These are phyloP conservation scores for Simplicillium sp. DNA, from an alignment of 2,329 filamentous ascomycete genomes.

Conservation along the genomic window DNA sequence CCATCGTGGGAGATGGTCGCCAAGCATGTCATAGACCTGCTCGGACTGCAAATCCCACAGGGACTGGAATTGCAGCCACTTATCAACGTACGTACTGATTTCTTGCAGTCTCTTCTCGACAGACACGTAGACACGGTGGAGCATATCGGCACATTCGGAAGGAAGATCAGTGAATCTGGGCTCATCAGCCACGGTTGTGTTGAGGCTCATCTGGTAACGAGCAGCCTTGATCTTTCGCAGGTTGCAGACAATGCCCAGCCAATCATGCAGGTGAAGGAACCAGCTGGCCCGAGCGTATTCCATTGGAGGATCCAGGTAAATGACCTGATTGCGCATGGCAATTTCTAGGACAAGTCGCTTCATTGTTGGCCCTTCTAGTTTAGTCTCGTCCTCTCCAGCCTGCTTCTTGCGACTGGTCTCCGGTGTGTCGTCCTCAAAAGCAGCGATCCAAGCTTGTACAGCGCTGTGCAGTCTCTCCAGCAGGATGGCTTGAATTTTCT, in stretches of 20 bases:
- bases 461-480: constrained; percentile 76
- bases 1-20: constrained; percentile 88
- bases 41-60: constrained; percentile 96
- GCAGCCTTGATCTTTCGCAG: constrained; percentile 91
- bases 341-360: constrained; percentile 78
- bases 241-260: constrained; percentile 88
- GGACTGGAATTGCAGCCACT: constrained; percentile 98
- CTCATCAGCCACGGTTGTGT: constrained; percentile 55
- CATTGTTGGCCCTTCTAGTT: constrained; percentile 53
- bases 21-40: constrained; percentile 85
- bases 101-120: constrained; percentile 75
- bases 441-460: constrained; percentile 76
- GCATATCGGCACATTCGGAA: constrained; percentile 67
- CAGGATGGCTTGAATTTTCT: constrained; percentile 71
- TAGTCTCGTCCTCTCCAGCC: constrained; percentile 32
- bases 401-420: constrained; percentile 45
- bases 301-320: constrained; percentile 88
- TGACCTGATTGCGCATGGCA: constrained; percentile 95
- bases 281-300: constrained; percentile 88
- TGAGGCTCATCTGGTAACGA: constrained; percentile 82
- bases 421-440: constrained; percentile 59
- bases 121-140: constrained; percentile 71
- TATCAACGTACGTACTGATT: constrained; percentile 82
- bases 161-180: constrained; percentile 77
- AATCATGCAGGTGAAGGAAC: constrained; percentile 85